Evolutionary conservation across 495 filamentous ascomycete species (phyloP), one percentile per base, ranked within the genome.

Genomic region (Clavariopsis aquatica): DNA sequence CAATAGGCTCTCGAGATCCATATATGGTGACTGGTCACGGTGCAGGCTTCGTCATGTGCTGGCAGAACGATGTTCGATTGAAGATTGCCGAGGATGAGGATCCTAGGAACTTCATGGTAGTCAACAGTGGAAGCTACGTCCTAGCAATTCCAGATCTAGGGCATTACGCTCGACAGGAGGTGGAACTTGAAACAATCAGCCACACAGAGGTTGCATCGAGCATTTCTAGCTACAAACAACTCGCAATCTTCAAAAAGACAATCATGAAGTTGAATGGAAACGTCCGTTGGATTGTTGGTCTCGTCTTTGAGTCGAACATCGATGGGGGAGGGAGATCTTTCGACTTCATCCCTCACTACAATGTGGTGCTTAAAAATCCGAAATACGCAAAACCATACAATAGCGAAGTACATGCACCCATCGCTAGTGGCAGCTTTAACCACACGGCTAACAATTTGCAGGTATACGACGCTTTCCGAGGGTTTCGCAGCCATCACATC

Each of bases 241-340:
- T 86, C 0, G 88, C 91, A 4, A 79, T 89, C 8, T 98, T 98
- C 81, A 93, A 95, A 74, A 98, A 98, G 74, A 93, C 97, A 17
- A 81, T 97, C 58, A 98, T 98, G 94, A 98, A 98, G 74, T 82
- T 98, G 9, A 96, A 93, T 6, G 94, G 94, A 7, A 92, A 92
- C 66, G 93, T 98, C 9, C 88, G 88, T 74, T 95, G 91, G 89
- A 78, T 90, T 64, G 88, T 91, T 22, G 94, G 94, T 0, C 81
- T 98, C 34, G 89, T 96, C 52, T 98, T 98, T 74, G 93, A 98
- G 74, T 83, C 89, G 57, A 89, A 93, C 62, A 74, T 91, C 31
- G 78, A 80, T 45, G 73, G 78, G 28, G 85, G 85, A 26, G 79
- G 81, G 24, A 83, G 95, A 54, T 90, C 87, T 12, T 96, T 96